Percentiles rank a stretch among this genome's conserved stretches.
phyloP scores from a whole-genome alignment of 768 basidiomycete genomes.

The Termitomyces sp. region DNA sequence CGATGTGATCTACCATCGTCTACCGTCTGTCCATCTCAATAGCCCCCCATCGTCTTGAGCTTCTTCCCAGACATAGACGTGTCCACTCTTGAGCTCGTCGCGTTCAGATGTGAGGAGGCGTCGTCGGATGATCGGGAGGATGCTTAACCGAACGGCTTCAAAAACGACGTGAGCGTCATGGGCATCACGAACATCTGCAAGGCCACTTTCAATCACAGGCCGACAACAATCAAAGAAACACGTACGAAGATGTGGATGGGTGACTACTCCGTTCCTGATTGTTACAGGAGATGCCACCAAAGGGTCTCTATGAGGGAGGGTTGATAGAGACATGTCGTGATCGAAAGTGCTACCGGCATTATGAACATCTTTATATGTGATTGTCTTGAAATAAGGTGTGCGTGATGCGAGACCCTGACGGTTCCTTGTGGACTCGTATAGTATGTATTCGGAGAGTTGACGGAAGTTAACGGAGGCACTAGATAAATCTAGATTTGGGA shows the following conservation, averaged over 20 bases:
- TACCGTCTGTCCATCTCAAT: conserved; percentile 80
- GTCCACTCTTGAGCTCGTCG: conserved; percentile 67
- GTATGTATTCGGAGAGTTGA: conserved; percentile 35
- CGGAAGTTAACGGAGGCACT: conserved; percentile 39
- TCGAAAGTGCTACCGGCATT: conserved; percentile 15
- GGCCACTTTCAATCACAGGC: neutral
- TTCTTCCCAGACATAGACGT: conserved; percentile 86
- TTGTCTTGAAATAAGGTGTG: conserved; percentile 23
- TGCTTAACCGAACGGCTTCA: conserved; percentile 70
- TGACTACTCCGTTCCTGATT: conserved; percentile 33
- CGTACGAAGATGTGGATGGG: conserved; percentile 50
- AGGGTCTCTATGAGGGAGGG: conserved; percentile 20
- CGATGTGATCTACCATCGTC: conserved; percentile 55
- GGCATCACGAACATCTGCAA: conserved; percentile 73
- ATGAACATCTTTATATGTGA: conserved; percentile 21
- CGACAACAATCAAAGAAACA: conserved; percentile 4
- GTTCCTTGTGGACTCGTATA: conserved; percentile 22
- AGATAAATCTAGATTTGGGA: conserved; percentile 19
- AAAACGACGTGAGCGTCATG: conserved; percentile 74
- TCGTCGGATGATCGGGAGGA: conserved; percentile 69
- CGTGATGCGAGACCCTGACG: conserved; percentile 26
- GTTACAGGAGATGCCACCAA: conserved; percentile 20
- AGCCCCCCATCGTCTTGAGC: conserved; percentile 71
- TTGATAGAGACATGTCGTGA: conserved; percentile 19
- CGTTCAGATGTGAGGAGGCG: conserved; percentile 69